These are phyloP conservation scores for Asterophora lycoperdoides DNA, from an alignment of 768 basidiomycete genomes.

Conservation along the genomic window DNA sequence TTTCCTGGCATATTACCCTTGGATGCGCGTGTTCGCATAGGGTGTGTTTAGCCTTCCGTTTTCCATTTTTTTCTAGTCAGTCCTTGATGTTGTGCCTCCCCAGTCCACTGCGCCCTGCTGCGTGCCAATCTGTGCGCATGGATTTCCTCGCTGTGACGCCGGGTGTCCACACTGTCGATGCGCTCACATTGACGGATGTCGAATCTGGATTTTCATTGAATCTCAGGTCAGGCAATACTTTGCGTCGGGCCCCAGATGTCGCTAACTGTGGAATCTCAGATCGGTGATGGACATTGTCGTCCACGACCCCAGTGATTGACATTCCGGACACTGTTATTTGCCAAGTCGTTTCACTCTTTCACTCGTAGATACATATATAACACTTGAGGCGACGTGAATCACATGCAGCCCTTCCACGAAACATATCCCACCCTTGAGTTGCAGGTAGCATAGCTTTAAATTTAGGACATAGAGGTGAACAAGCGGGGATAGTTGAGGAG, in stretches of 20 bases:
- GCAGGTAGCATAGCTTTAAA: no score
- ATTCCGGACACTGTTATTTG: no score
- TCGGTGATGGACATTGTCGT: conserved; percentile 75
- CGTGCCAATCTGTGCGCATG: conserved; percentile 85
- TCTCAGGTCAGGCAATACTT: conserved; percentile 46
- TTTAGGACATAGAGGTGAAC: no score
- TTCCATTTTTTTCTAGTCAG: not conserved
- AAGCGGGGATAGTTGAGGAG: no score
- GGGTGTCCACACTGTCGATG: conserved; percentile 74
- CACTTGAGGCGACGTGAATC: not conserved
- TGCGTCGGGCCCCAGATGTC: not conserved
- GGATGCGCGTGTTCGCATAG: conserved; percentile 75
- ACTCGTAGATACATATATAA: not conserved
- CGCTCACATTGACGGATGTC: conserved; percentile 68
- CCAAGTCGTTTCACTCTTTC: no score
- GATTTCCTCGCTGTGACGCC: conserved; percentile 76
- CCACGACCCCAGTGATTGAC: conserved; percentile 44
- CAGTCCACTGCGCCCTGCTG: conserved; percentile 75
- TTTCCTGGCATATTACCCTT: conserved; percentile 67
- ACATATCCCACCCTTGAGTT: no score
- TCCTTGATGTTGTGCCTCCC: not conserved
- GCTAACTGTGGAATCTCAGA: conserved; percentile 31
- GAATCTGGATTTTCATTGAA: conserved; percentile 72
- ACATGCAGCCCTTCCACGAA: no score
- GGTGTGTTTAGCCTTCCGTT: conserved; percentile 46